Percentiles rank a stretch among this genome's conserved stretches.
Evolutionary conservation across 73 alveolate genomes (phyloP).

Genomic region (Stentor roeselii): DNA sequence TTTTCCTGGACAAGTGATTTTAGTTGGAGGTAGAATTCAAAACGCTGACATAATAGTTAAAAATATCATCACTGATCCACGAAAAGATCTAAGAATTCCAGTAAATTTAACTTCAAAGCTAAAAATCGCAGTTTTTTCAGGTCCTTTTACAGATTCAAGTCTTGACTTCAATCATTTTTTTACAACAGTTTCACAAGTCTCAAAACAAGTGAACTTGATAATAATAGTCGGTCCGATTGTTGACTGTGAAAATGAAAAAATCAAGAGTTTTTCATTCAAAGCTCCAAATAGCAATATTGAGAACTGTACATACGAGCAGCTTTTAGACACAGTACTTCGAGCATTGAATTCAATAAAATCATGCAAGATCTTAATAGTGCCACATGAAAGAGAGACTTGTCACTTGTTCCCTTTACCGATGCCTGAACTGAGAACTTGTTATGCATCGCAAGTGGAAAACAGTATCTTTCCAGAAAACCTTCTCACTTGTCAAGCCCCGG

Average conservation of each 20-base stretch:
- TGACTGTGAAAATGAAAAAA: neutral
- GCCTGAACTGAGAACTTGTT: neutral
- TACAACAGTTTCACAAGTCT: neutral
- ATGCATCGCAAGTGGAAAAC: neutral
- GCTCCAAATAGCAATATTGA: no score
- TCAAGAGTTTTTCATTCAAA: neutral
- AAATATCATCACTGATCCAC: neutral
- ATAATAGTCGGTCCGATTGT: neutral
- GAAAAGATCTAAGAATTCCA: neutral
- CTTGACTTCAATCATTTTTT: neutral
- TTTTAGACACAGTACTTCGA: neutral
- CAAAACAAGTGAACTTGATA: neutral
- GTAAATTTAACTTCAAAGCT: neutral
- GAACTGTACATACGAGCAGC: neutral
- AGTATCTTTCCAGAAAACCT: neutral
- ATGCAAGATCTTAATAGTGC: neutral
- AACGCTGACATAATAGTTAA: neutral
- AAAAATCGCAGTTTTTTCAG: neutral
- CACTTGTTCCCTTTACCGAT: neutral
- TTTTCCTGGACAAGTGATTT: neutral
- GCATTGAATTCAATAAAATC: neutral
- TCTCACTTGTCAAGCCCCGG: neutral
- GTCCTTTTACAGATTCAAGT: neutral
- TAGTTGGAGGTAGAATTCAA: neutral
- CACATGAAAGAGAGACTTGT: neutral